Evolutionary conservation across 805 yeast genomes (phyloP).

Genomic region (Candida railenensis): DNA sequence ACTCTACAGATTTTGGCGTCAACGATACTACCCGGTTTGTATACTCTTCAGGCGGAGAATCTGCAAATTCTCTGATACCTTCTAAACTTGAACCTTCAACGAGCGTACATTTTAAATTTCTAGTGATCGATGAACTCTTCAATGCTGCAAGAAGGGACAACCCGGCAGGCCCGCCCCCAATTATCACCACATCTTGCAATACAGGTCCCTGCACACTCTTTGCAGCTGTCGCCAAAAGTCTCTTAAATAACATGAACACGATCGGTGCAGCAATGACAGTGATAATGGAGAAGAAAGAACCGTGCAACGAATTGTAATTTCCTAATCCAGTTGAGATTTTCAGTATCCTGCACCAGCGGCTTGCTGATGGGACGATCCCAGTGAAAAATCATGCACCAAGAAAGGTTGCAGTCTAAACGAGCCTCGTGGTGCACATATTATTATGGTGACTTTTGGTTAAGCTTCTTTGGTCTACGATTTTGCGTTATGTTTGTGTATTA

Average conservation of each 20-base stretch:
- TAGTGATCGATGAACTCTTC: conserved; percentile 63
- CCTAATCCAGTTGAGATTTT: too few relatives aligned
- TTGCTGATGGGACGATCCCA: too few relatives aligned
- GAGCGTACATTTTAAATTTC: conserved; percentile 58
- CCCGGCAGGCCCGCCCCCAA: conserved; percentile 99
- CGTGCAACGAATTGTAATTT: too few relatives aligned
- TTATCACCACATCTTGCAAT: conserved; percentile 68
- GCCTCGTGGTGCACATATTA: too few relatives aligned
- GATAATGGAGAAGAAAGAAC: not conserved
- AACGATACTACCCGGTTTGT: conserved; percentile 83
- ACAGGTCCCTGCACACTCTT: not conserved
- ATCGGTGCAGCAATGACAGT: too few relatives aligned
- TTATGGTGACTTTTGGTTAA: too few relatives aligned
- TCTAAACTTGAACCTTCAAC: conserved; percentile 71
- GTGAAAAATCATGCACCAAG: too few relatives aligned
- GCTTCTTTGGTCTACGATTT: too few relatives aligned
- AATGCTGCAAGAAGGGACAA: conserved; percentile 80
- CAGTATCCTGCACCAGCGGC: too few relatives aligned
- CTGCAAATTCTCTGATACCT: conserved; percentile 46
- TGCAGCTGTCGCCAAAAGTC: conserved; percentile 1
- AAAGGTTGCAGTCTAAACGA: too few relatives aligned
- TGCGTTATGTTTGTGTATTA: not conserved
- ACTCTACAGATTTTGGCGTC: conserved; percentile 76
- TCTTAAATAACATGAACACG: not conserved
- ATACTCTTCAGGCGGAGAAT: conserved; percentile 46